Evolutionary conservation across 768 basidiomycete species (phyloP), one percentile per base, ranked within the genome.

Genomic region (Phaffia australis): DNA sequence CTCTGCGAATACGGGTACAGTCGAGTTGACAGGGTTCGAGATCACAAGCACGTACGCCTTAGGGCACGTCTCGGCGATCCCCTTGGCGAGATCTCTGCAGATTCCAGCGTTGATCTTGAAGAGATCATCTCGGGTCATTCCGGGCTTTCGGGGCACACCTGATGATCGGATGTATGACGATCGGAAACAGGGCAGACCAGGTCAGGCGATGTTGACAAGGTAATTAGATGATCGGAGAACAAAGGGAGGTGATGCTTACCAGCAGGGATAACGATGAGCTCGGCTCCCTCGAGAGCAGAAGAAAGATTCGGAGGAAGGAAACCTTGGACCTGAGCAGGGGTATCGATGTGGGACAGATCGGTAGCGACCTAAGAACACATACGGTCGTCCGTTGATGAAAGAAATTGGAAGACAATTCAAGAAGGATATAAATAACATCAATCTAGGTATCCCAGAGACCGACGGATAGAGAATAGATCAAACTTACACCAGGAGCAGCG

Each of bases 201-300:
- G 7, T 27, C 51, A n/a, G 51, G 27, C 4, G 21, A 21, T 21
- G 51, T n/a, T 7, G n/a, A 52, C 7, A 6, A 59, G 23, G 11
- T 30, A 29, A 5, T 23, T 11, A 49, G 25, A 50, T 15, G 35
- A 48, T 21, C 30, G 25, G 47, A 8, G n/a, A 60, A 48, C 14
- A 5, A 3, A 49, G 23, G 1, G 42, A 32, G 3, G 29, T 14
- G 51, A 8, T 19, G 49, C 66, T 60, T 7, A 67, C 95, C 95
- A 79, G 95, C 95, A 67, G 95, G 95, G 76, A 98, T 95, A 70
- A 98, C 88, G 71, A 98, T 86, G 70, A 98, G 88, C 78, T 97
- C 81, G 67, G 83, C 87, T 70, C 87, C 93, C 68, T 89, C 85
- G 68, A 99, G 83, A 23, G 95, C 92, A 73, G 84, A 81, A 77